phyloP scores from a whole-genome alignment of 768 basidiomycete genomes.

The Leccinum disarticulatum region DNA sequence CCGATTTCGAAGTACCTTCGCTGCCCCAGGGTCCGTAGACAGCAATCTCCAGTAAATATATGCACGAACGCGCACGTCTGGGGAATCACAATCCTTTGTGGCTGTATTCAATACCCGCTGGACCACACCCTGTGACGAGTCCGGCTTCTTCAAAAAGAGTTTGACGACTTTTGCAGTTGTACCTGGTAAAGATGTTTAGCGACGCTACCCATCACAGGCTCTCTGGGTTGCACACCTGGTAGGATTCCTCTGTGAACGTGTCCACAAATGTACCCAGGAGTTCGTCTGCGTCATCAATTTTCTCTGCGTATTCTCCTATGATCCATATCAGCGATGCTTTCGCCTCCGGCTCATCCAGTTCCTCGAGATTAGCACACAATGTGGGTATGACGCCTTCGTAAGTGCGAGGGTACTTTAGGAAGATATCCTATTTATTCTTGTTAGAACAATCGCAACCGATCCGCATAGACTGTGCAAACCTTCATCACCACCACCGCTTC shows the following conservation, averaged over 20 bases:
- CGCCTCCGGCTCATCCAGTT: slow-evolving; percentile 96
- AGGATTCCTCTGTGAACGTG: slow-evolving; percentile 89
- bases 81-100: slow-evolving; percentile 95
- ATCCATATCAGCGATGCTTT: slow-evolving; percentile 99
- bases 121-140: slow-evolving; percentile 87
- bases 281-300: slow-evolving; percentile 96
- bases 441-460: neutral
- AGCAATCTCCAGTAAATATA: slow-evolving; percentile 98
- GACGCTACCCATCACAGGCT: neutral
- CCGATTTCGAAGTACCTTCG: neutral
- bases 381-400: slow-evolving; percentile 98
- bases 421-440: slow-evolving; percentile 72
- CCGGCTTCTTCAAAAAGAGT: slow-evolving; percentile 93
- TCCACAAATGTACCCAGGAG: slow-evolving; percentile 88
- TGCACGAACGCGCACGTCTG: slow-evolving; percentile 94
- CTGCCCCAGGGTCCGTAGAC: slow-evolving; percentile 77
- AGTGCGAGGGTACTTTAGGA: slow-evolving; percentile 93
- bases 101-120: slow-evolving; percentile 91
- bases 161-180: slow-evolving; percentile 89
- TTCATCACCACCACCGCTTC: slow-evolving; percentile 99
- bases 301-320: slow-evolving; percentile 96
- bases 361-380: slow-evolving; percentile 91
- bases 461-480: slow-evolving; percentile 42
- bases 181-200: slow-evolving; percentile 39
- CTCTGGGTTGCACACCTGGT: slow-evolving; percentile 53